Evolutionary conservation across 305 asterid species (phyloP), one percentile per base, ranked within the genome.

Genomic region (Fraxinus ornus): DNA sequence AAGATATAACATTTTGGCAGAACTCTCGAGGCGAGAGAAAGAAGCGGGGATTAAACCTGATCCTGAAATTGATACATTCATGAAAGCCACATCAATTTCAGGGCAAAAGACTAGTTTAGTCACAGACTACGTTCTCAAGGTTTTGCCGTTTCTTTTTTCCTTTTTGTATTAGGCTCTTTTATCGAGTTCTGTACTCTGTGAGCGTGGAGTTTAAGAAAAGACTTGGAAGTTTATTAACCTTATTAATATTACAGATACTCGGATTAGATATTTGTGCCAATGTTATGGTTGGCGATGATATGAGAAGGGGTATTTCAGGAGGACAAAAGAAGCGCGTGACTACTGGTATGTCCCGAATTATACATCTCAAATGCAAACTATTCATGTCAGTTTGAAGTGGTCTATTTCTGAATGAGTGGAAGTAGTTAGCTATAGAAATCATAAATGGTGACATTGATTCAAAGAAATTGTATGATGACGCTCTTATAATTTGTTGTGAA

Each of bases 261-360:
- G 92, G 92, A 75, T 85, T 89, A 47, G 91, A 91, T 44, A 71
- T 87, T 52, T 91, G 92, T 76, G 49, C 94, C 1, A 88, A 88
- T 80, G 85, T 80, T 44, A 88, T 89, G 88, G 92, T 91, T 33
- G 94, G 94, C 0, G 86, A 89, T 86, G 92, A 89, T 4, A 88
- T 91, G 91, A 81, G 86, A 83, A 84, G 91, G 79, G 94, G 94
- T 24, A 87, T 91, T 73, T 90, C 94, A 0, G 94, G 91, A 33
- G 92, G 93, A 78, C 90, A 89, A 75, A 89, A 86, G 86, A 87
- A 87, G 77, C 92, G 93, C 13, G 88, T 89, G 5, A 89, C 92
- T 1, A 87, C 89, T 7, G 92, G 92, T 90, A 77, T 5, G 75
- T 57, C 66, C 24, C 1, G 12, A 19, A 57, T 57, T 57, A 57